Percentiles rank a stretch among this genome's conserved stretches.
Evolutionary conservation across 1,284 basidiomycete species (phyloP).

Genomic region (Sanghuangporus baumii): DNA sequence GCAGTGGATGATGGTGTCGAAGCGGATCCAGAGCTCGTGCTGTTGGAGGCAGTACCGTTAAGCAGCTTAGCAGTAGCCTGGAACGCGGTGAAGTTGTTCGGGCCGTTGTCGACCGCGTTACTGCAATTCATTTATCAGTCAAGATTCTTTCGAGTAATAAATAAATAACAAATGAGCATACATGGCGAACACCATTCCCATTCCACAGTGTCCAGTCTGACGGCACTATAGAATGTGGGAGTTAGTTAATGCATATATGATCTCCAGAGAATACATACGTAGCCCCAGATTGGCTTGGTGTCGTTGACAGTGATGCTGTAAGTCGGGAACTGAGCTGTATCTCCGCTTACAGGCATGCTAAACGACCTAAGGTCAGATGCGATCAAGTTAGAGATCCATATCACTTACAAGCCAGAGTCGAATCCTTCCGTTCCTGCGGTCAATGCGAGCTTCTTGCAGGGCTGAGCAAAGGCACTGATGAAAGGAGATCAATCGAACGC

Average conservation of each 20-base stretch:
- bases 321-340: constrained; percentile 41
- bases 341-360: constrained; percentile 46
- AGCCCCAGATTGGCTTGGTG: constrained; percentile 35
- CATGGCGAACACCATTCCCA: constrained; percentile 41
- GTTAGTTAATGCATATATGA: neutral
- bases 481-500: constrained; percentile 13
- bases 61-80: constrained; percentile 29
- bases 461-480: constrained; percentile 40
- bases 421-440: constrained; percentile 40
- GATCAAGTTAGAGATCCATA: neutral
- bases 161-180: neutral
- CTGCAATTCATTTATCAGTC: neutral
- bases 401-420: constrained; percentile 55
- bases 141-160: neutral
- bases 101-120: constrained; percentile 34
- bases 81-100: constrained; percentile 40
- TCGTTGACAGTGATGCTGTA: constrained; percentile 52
- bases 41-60: constrained; percentile 28
- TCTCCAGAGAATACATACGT: neutral
- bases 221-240: constrained; percentile 26
- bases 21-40: neutral
- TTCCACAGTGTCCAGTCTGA: constrained; percentile 35
- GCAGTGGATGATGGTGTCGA: neutral
- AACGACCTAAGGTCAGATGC: constrained; percentile 2
- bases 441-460: constrained; percentile 41